Conservation (phyloP, 2,329 filamentous ascomycete species). For the Curvularia sp. region DNA sequence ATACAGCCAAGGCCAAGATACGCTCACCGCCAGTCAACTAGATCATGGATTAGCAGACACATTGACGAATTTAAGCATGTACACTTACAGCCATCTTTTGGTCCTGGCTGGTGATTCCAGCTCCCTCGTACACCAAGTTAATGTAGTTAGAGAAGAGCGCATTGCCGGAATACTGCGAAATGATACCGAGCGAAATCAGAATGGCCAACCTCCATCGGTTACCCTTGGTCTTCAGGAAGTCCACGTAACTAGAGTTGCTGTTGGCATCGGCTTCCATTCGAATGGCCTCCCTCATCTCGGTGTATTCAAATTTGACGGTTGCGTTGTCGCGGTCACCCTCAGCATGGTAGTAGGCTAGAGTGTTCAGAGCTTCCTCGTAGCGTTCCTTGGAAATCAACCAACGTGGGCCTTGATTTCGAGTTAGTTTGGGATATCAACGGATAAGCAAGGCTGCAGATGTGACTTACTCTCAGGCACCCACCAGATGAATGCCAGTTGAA, state of each 20-base stretch:
- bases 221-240: conserved; percentile 68
- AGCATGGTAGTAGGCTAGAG: conserved; percentile 69
- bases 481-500: conserved; percentile 69
- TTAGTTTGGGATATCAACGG: background rate
- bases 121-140: conserved; percentile 65
- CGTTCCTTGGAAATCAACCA: conserved; percentile 70
- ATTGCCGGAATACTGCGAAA: conserved; percentile 73
- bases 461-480: conserved; percentile 61
- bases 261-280: conserved; percentile 61
- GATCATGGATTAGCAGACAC: conserved; percentile 7
- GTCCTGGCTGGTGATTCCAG: conserved; percentile 61
- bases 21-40: conserved; percentile 59
- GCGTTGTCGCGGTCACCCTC: conserved; percentile 65
- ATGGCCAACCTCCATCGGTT: conserved; percentile 71
- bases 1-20: conserved; percentile 64
- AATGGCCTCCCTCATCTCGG: conserved; percentile 71
- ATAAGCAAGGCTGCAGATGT: background rate
- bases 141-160: conserved; percentile 72
- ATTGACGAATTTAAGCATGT: background rate
- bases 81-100: conserved; percentile 51
- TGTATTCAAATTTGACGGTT: conserved; percentile 70
- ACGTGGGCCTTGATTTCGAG: conserved; percentile 43
- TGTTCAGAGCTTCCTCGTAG: conserved; percentile 65
- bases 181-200: conserved; percentile 68
- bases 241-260: conserved; percentile 62